Conservation (phyloP, 352 stramenopile genomes). For the Globisporangium viniferum region DNA sequence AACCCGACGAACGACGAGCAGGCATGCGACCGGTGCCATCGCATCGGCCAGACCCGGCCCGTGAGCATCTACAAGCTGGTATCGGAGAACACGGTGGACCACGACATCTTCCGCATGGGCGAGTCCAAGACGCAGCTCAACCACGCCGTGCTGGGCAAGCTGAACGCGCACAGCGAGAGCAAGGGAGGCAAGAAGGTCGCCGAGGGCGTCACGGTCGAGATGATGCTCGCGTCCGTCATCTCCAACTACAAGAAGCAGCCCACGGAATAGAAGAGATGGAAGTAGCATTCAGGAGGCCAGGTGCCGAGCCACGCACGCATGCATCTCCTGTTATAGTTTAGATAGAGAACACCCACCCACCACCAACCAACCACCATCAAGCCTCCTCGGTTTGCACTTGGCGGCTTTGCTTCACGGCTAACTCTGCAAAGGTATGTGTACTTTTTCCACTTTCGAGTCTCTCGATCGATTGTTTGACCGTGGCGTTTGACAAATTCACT, state of each 20-base stretch:
- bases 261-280: neutral
- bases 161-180: conserved; percentile 57
- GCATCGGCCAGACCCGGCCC: conserved; percentile 87
- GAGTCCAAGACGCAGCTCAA: conserved; percentile 86
- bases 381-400: too few species aligned
- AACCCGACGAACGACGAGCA: conserved; percentile 86
- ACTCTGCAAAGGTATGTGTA: too few species aligned
- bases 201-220: conserved; percentile 64
- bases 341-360: too few species aligned
- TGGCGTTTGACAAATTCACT: too few species aligned
- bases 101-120: conserved; percentile 89
- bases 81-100: conserved; percentile 87
- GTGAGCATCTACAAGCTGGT: conserved; percentile 93
- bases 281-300: conserved; percentile 8
- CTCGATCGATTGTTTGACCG: too few species aligned
- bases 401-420: too few species aligned
- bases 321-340: too few species aligned
- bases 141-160: conserved; percentile 79
- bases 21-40: conserved; percentile 87
- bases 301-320: neutral
- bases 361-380: too few species aligned
- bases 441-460: too few species aligned
- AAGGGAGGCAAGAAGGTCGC: conserved; percentile 21
- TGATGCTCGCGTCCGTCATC: conserved; percentile 76
- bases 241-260: conserved; percentile 69